Conservation (phyloP, 140 eudicot genomes). For the Bidens hawaiensis region DNA sequence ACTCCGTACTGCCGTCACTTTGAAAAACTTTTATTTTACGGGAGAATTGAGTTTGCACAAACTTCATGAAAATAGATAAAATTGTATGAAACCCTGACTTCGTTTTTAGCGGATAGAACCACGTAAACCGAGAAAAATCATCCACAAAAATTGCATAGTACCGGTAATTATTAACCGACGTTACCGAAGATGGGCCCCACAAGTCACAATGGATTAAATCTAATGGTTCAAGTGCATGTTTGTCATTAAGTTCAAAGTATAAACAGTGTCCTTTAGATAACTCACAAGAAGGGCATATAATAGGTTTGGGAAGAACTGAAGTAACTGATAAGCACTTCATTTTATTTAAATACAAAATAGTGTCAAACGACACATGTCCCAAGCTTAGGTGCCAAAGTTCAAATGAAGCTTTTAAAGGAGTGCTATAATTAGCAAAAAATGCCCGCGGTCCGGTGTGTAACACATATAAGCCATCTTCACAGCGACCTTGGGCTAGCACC, state of each 20-base stretch:
- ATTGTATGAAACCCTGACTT: not conserved
- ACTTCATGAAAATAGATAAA: too few species aligned
- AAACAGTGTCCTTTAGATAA: not conserved
- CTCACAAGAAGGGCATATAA: not conserved
- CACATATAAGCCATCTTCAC: not conserved
- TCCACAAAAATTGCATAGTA: not conserved
- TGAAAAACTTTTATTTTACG: too few species aligned
- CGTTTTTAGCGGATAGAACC: not conserved
- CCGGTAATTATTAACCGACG: not conserved
- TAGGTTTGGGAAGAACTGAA: not conserved
- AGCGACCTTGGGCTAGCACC: not conserved
- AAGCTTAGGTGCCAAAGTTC: not conserved
- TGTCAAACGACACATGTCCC: not conserved
- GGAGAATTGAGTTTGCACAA: too few species aligned
- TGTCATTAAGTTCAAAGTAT: not conserved
- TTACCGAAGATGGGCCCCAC: too few species aligned
- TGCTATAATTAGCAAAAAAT: not conserved
- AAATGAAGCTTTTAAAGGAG: not conserved
- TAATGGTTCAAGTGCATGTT: not conserved
- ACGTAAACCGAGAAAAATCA: not conserved
- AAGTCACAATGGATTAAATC: not conserved
- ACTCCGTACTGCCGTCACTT: too few species aligned
- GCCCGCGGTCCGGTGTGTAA: not conserved
- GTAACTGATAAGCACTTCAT: not conserved
- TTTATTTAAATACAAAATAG: not conserved